These are phyloP conservation scores for Ambrosia hybrid DNA, from an alignment of 140 eudicot genomes.

Conservation along the genomic window DNA sequence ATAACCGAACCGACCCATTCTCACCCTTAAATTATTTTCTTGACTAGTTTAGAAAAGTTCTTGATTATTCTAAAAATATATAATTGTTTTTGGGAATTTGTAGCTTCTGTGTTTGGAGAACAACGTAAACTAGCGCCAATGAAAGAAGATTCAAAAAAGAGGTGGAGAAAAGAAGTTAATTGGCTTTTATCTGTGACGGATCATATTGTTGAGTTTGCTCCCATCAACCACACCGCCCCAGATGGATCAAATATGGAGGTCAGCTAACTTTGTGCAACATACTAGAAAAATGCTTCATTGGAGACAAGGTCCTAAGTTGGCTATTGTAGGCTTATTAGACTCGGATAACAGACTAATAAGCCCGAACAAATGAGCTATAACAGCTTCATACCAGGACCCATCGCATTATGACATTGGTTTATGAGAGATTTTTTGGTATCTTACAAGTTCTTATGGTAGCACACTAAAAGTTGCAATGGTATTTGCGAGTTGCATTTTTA, in stretches of 20 bases:
- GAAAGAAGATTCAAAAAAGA: conserved; percentile 10
- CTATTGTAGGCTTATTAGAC: conserved; percentile 3
- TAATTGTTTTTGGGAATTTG: conserved; percentile 8
- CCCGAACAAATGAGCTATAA: background rate
- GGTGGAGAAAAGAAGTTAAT: too few species aligned
- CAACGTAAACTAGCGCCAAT: conserved; percentile 71
- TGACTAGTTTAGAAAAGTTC: too few species aligned
- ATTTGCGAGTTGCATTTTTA: background rate
- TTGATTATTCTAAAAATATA: background rate
- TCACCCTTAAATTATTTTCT: too few species aligned
- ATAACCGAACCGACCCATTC: too few species aligned
- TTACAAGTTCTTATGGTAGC: too few species aligned
- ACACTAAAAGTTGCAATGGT: too few species aligned
- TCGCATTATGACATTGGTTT: too few species aligned
- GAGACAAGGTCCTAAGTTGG: too few species aligned
- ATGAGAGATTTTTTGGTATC: too few species aligned
- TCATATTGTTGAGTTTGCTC: conserved; percentile 80
- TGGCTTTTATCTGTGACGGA: conserved; percentile 36
- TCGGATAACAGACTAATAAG: background rate
- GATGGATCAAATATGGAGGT: conserved; percentile 94
- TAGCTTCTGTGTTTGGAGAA: conserved; percentile 94
- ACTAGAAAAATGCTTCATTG: background rate
- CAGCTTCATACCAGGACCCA: too few species aligned
- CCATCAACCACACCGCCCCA: conserved; percentile 59
- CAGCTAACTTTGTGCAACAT: conserved; percentile 16